Percentiles rank a stretch among this genome's conserved stretches.
Conservation (phyloP, 371 early-diverging fungal species). For the Phascolomyces articulosus region DNA sequence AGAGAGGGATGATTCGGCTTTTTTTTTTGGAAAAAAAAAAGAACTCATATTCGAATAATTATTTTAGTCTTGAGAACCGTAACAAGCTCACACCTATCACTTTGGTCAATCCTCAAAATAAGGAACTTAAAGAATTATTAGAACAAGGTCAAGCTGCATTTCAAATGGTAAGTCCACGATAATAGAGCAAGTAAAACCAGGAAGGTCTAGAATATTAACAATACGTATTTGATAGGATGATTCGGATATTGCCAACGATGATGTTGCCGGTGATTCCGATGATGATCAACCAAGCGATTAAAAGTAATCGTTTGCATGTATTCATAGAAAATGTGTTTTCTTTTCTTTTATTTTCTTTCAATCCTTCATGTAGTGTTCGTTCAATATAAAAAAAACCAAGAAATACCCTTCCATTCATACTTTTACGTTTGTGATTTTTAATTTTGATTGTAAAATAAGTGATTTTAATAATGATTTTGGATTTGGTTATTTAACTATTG, state of each 20-base stretch:
- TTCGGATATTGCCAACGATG: neutral
- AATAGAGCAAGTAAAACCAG: neutral
- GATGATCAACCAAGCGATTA: constrained; percentile 14
- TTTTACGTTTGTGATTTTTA: no score
- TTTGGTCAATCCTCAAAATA: constrained; percentile 32
- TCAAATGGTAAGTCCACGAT: constrained; percentile 40
- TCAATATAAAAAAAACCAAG: neutral
- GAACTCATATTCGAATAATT: neutral
- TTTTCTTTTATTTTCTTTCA: neutral
- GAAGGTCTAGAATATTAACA: neutral
- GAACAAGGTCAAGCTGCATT: constrained; percentile 25
- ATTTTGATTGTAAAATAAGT: neutral
- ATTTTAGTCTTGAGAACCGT: constrained; percentile 36
- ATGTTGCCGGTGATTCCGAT: constrained; percentile 8
- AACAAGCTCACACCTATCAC: constrained; percentile 38
- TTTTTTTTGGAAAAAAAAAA: neutral
- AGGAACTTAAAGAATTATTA: constrained; percentile 31
- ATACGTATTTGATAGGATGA: constrained; percentile 2
- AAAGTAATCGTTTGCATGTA: neutral
- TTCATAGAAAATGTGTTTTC: neutral
- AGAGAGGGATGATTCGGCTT: neutral
- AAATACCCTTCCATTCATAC: neutral
- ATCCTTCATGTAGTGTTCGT: neutral
- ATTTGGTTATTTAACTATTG: neutral
- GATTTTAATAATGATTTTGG: neutral